Evolutionary conservation across 306 rosid species (phyloP).

Genomic region (Trifolium pratense): DNA sequence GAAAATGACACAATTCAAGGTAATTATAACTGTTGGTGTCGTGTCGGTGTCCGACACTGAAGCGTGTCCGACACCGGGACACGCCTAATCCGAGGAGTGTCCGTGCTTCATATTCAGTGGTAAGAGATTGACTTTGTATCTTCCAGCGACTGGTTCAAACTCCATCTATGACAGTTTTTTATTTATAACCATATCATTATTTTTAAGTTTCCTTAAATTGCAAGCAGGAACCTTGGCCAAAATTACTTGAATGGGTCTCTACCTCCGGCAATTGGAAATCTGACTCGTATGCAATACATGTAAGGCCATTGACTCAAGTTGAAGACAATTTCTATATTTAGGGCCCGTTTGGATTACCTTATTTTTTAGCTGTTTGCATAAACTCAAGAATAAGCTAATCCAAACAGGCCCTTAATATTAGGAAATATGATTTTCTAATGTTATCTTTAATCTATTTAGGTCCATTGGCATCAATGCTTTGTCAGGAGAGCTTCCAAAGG

Average conservation of each 20-base stretch:
- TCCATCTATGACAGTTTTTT: not conserved
- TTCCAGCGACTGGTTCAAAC: not conserved
- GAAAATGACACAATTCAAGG: no score
- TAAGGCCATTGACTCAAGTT: conserved; percentile 44
- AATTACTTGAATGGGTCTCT: conserved; percentile 72
- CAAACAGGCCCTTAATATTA: no score
- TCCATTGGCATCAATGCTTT: conserved; percentile 62
- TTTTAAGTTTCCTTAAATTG: conserved; percentile 24
- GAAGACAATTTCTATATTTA: not conserved
- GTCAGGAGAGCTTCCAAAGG: conserved; percentile 81
- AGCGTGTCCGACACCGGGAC: no score
- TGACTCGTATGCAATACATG: conserved; percentile 69
- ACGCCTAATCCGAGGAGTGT: no score
- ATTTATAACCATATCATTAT: no score
- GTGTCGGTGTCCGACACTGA: no score
- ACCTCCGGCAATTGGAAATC: conserved; percentile 70
- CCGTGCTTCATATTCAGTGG: no score
- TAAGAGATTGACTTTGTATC: not conserved
- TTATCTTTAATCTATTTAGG: conserved; percentile 44
- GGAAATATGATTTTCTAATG: conserved; percentile 4
- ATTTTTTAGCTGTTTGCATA: no score
- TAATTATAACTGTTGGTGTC: no score
- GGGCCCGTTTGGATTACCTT: no score
- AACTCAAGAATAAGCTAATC: no score
- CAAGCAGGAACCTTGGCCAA: conserved; percentile 60